Evolutionary conservation across 345 rosid genomes (phyloP).

Genomic region (Turnera subulata): DNA sequence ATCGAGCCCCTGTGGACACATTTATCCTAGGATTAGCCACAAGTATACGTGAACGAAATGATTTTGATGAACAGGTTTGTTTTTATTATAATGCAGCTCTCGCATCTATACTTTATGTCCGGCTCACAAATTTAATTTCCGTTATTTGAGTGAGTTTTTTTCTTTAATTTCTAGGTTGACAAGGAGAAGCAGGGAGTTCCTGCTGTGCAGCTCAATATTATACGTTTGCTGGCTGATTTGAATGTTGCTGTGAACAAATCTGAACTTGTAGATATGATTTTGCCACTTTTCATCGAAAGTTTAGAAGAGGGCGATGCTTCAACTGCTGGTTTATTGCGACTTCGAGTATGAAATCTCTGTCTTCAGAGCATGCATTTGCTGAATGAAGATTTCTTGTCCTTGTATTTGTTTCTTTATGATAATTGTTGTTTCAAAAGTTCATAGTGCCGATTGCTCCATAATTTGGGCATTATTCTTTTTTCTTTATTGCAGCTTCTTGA

Average conservation of each 20-base stretch:
- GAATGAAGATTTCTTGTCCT: slow-evolving; percentile 2
- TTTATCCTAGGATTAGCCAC: slow-evolving; percentile 87
- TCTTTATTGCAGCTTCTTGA: slow-evolving; percentile 79
- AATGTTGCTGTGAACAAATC: slow-evolving; percentile 86
- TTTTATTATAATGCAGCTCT: background rate
- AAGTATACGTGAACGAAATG: slow-evolving; percentile 87
- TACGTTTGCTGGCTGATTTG: slow-evolving; percentile 88
- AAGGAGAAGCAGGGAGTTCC: slow-evolving; percentile 73
- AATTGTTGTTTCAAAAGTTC: slow-evolving; percentile 11
- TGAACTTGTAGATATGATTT: slow-evolving; percentile 95
- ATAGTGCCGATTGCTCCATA: slow-evolving; percentile 12
- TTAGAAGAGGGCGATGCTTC: slow-evolving; percentile 99
- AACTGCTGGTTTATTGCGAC: slow-evolving; percentile 79
- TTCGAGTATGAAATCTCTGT: slow-evolving; percentile 62
- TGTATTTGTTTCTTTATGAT: slow-evolving; percentile 8
- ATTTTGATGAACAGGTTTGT: slow-evolving; percentile 83
- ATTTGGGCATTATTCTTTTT: slow-evolving; percentile 20
- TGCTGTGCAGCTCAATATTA: slow-evolving; percentile 80
- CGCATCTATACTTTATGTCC: too few species aligned
- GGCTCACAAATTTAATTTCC: background rate
- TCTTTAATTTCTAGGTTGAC: slow-evolving; percentile 70
- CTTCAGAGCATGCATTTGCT: slow-evolving; percentile 27
- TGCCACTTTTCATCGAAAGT: slow-evolving; percentile 94
- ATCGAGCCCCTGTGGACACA: slow-evolving; percentile 94
- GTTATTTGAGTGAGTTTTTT: slow-evolving; percentile 7